A percentile compares a stretch with the other conserved stretches of the same genome.
These are phyloP conservation scores for Arachnomyces sp. DNA, from an alignment of 2,329 filamentous ascomycete genomes.

Conservation along the genomic window DNA sequence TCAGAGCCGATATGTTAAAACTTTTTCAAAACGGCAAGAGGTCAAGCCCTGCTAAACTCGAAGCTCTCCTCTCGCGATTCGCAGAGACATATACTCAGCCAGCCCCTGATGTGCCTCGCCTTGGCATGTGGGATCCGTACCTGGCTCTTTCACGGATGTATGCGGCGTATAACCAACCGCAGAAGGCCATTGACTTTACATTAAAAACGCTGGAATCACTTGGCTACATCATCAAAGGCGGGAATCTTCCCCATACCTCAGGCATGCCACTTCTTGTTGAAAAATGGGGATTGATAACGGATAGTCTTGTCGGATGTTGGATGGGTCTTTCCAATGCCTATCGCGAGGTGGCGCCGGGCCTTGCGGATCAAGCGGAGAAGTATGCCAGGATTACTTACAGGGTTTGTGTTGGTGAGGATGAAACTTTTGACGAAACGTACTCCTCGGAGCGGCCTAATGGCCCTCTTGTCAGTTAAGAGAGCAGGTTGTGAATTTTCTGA, in stretches of 20 bases:
- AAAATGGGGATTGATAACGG: conserved; percentile 23
- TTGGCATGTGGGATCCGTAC: conserved; percentile 12
- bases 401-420: conserved; percentile 28
- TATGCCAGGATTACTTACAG: conserved; percentile 27
- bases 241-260: conserved; percentile 4
- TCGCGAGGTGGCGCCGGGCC: conserved; percentile 10
- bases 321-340: conserved; percentile 21
- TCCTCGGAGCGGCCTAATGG: no score
- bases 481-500: no score
- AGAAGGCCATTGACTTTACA: conserved; percentile 13
- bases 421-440: conserved; percentile 18
- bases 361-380: conserved; percentile 16
- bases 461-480: no score
- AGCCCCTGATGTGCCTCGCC: conserved; percentile 18
- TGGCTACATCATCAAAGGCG: conserved; percentile 20
- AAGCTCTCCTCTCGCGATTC: conserved; percentile 11
- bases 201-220: conserved; percentile 19
- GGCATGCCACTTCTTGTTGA: conserved; percentile 11
- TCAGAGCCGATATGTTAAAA: conserved; percentile 5
- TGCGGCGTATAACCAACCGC: not conserved
- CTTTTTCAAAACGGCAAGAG: not conserved
- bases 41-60: conserved; percentile 7
- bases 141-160: conserved; percentile 15
- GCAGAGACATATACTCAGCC: conserved; percentile 18
- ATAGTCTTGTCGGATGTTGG: conserved; percentile 22